A percentile compares a stretch with the other conserved stretches of the same genome.
These are phyloP conservation scores for Pseudogymnoascus verrucosus DNA, from an alignment of 2,329 filamentous ascomycete genomes.

Conservation along the genomic window DNA sequence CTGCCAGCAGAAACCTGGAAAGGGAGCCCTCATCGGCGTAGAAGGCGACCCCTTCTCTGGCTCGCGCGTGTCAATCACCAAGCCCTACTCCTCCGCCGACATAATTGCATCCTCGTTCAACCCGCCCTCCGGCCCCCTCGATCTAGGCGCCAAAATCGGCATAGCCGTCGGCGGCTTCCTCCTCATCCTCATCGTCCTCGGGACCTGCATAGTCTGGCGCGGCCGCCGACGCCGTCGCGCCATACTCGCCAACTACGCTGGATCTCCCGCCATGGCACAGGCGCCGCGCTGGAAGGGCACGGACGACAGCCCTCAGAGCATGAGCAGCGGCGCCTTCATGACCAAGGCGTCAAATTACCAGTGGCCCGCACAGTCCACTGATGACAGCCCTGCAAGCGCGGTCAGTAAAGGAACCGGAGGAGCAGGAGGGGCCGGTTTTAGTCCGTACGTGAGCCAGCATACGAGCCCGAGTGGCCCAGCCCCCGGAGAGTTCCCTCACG, in stretches of 20 bases:
- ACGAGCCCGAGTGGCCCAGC: not conserved
- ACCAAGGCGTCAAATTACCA: not conserved
- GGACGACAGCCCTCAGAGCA: not conserved
- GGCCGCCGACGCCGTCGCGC: slow-evolving; percentile 48
- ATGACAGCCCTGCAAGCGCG: not conserved
- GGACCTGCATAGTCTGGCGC: slow-evolving; percentile 25
- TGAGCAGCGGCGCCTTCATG: slow-evolving; percentile 1
- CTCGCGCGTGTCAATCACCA: slow-evolving; percentile 18
- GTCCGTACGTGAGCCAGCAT: not conserved
- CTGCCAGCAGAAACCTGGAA: slow-evolving; percentile 21
- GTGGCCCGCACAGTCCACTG: not conserved
- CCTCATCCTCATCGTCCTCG: slow-evolving; percentile 14
- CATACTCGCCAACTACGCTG: slow-evolving; percentile 35
- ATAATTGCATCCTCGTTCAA: slow-evolving; percentile 2
- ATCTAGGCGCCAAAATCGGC: slow-evolving; percentile 20
- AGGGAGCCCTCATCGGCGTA: slow-evolving; percentile 19
- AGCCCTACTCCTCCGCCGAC: slow-evolving; percentile 7
- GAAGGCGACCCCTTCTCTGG: slow-evolving; percentile 22
- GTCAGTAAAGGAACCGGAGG: not conserved
- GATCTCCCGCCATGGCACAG: not conserved
- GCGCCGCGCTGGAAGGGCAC: not conserved
- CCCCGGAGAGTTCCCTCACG: not conserved
- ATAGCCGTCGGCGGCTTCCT: slow-evolving; percentile 18
- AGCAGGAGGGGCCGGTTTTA: not conserved
- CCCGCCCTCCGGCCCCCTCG: slow-evolving; percentile 13